A percentile compares a stretch with the other conserved stretches of the same genome.
Evolutionary conservation across 257 asterid species (phyloP).

Genomic region (Solanum bukasovii): DNA sequence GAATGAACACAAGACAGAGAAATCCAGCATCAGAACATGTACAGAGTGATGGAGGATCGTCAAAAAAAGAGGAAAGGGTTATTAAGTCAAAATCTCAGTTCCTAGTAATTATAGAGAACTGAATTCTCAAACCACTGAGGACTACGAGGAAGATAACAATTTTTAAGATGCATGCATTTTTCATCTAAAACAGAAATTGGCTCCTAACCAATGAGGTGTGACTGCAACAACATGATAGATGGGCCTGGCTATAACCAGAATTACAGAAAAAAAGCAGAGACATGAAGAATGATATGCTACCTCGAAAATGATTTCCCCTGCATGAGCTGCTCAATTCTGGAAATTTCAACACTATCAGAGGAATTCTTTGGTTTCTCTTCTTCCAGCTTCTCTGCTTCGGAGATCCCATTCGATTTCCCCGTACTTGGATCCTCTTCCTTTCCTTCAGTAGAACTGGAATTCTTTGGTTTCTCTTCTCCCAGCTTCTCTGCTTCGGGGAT

Average conservation of each 20-base stretch:
- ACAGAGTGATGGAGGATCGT: neutral
- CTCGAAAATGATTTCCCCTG: slow-evolving; percentile 56
- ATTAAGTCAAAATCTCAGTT: neutral
- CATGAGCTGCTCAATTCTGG: slow-evolving; percentile 61
- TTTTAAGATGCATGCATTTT: neutral
- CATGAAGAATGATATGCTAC: slow-evolving; percentile 23
- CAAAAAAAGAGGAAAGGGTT: neutral
- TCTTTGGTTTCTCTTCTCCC: slow-evolving; percentile 8
- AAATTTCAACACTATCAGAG: slow-evolving; percentile 27
- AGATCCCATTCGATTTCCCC: neutral
- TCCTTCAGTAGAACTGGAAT: slow-evolving; percentile 29
- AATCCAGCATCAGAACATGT: neutral
- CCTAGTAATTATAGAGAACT: neutral
- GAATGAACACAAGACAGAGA: neutral
- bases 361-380: slow-evolving; percentile 14
- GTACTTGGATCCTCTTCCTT: slow-evolving; percentile 14
- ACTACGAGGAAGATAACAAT: neutral
- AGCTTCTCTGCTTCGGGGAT: neutral
- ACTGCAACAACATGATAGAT: neutral
- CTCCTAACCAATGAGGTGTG: neutral
- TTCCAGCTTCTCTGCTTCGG: neutral
- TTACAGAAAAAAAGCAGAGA: neutral
- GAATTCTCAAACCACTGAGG: neutral
- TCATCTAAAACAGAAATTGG: neutral
- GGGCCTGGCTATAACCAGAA: neutral